These are phyloP conservation scores for Candida gigantensis DNA, from an alignment of 1,139 yeast species.

Conservation along the genomic window DNA sequence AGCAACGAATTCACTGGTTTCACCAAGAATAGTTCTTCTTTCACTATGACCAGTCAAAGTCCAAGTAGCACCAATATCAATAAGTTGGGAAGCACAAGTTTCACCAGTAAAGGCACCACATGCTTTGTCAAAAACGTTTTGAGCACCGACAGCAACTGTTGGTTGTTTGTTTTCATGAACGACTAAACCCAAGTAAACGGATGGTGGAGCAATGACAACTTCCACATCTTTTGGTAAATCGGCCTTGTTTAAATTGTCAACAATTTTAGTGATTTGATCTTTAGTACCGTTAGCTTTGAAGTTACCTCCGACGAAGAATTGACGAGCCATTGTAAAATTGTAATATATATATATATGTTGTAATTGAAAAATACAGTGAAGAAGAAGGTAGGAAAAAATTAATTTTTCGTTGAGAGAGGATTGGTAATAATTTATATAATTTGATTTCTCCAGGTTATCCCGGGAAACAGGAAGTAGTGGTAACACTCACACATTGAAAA, in stretches of 20 bases:
- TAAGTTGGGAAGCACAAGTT: constrained; percentile 81
- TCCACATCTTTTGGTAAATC: constrained; percentile 73
- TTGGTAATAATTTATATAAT: neutral
- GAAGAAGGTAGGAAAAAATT: neutral
- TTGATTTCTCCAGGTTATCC: neutral
- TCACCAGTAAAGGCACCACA: constrained; percentile 99
- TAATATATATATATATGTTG: neutral
- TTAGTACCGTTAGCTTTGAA: constrained; percentile 98
- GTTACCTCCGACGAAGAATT: constrained; percentile 97
- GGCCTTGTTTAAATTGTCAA: constrained; percentile 79
- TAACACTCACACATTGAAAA: neutral
- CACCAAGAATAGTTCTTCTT: constrained; percentile 93
- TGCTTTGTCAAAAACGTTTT: constrained; percentile 83
- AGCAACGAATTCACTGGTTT: constrained; percentile 88
- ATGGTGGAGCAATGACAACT: constrained; percentile 96
- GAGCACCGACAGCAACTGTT: constrained; percentile 82
- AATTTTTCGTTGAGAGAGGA: no score
- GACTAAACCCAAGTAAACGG: constrained; percentile 83
- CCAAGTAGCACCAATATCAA: constrained; percentile 94
- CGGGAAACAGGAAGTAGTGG: constrained; percentile 1
- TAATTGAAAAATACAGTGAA: constrained; percentile 1
- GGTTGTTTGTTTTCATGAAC: constrained; percentile 67
- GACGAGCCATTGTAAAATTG: constrained; percentile 66
- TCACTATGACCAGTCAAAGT: constrained; percentile 98
- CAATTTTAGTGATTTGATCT: constrained; percentile 78